phyloP scores from a whole-genome alignment of 106 monocot genomes.

The Agapanthus africanus region DNA sequence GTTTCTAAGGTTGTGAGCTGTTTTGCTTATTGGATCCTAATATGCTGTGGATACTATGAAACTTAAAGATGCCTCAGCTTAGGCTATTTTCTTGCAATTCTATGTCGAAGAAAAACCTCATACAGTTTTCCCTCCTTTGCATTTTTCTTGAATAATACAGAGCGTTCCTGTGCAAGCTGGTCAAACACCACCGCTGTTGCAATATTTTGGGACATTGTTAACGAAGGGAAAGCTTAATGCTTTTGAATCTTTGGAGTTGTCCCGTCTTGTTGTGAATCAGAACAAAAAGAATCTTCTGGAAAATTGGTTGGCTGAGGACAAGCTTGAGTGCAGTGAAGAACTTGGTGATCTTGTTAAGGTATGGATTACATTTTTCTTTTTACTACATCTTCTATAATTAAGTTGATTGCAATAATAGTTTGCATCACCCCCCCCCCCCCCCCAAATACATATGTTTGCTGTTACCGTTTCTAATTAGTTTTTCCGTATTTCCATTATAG shows the following conservation, averaged over 20 bases:
- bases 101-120: slow-evolving; percentile 6
- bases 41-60: not conserved
- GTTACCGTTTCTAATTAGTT: slow-evolving; percentile 9
- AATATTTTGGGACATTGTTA: slow-evolving; percentile 95
- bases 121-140: not conserved
- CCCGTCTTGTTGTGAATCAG: slow-evolving; percentile 97
- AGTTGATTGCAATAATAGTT: not conserved
- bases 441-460: too few relatives aligned
- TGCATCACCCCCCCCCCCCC: too few relatives aligned
- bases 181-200: slow-evolving; percentile 90
- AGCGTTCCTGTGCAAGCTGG: slow-evolving; percentile 98
- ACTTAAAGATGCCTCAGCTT: not conserved
- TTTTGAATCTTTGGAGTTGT: slow-evolving; percentile 93
- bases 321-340: slow-evolving; percentile 99
- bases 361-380: not conserved
- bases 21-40: not conserved
- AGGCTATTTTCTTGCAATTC: not conserved
- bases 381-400: not conserved
- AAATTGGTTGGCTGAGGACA: slow-evolving; percentile 98
- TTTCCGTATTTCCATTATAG: slow-evolving; percentile 28
- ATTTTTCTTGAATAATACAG: slow-evolving; percentile 22
- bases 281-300: slow-evolving; percentile 97
- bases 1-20: not conserved
- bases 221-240: slow-evolving; percentile 90
- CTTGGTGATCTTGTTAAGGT: slow-evolving; percentile 99